Percentiles rank a stretch among this genome's conserved stretches.
Evolutionary conservation across 202 grass and related monocot genomes (phyloP).

Genomic region (Zizania palustris): DNA sequence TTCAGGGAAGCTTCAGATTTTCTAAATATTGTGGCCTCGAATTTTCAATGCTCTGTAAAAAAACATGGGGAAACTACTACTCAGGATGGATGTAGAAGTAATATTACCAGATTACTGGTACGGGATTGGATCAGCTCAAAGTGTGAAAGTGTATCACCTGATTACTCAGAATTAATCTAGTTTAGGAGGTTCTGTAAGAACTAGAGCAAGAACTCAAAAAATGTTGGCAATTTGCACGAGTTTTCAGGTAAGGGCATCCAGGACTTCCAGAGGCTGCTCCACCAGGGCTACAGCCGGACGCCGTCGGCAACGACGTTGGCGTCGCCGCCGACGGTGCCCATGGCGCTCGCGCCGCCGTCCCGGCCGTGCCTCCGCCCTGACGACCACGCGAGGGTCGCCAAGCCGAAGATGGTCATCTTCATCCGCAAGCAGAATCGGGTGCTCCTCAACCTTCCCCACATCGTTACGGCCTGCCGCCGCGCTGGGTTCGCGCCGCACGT

Average conservation of each 20-base stretch:
- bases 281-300: constrained; percentile 59
- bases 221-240: not conserved
- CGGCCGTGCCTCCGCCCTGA: constrained; percentile 42
- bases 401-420: constrained; percentile 82
- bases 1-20: no score
- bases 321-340: constrained; percentile 21
- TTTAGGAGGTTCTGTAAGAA: not conserved
- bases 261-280: constrained; percentile 85
- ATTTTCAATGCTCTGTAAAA: no score
- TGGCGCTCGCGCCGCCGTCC: constrained; percentile 29
- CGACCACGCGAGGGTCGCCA: constrained; percentile 28
- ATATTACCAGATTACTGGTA: not conserved
- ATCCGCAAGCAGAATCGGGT: constrained; percentile 82
- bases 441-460: constrained; percentile 72
- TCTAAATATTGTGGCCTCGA: no score
- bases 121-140: not conserved
- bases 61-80: no score
- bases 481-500: constrained; percentile 80
- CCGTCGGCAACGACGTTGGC: not conserved
- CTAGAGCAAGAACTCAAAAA: not conserved
- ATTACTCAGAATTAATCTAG: not conserved
- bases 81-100: no score
- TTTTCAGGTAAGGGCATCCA: constrained; percentile 60
- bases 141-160: not conserved
- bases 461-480: constrained; percentile 67